phyloP scores from a whole-genome alignment of 73 alveolate species.

The Symbiodinium pilosum region DNA sequence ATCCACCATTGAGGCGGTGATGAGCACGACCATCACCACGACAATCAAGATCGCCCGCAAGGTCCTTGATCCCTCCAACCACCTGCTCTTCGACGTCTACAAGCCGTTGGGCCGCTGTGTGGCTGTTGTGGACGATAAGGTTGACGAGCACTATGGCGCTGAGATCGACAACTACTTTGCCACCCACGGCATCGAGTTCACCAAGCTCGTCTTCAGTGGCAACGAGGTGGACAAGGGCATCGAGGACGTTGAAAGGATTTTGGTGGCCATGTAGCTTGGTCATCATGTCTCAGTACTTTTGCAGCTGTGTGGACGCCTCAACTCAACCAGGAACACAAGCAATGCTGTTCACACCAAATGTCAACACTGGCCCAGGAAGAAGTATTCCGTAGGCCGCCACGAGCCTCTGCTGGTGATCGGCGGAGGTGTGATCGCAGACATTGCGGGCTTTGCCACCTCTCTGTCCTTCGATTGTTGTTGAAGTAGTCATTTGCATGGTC shows the following conservation, averaged over 20 bases:
- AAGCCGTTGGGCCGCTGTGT: constrained; percentile 17
- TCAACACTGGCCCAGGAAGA: too few species aligned
- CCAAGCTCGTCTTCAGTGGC: constrained; percentile 34
- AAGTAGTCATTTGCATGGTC: too few species aligned
- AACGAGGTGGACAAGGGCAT: constrained; percentile 38
- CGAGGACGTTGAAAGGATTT: not conserved
- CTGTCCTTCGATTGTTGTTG: too few species aligned
- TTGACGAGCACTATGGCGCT: not conserved
- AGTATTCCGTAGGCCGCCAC: not conserved
- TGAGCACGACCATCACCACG: constrained; percentile 34
- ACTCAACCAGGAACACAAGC: too few species aligned
- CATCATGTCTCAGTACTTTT: too few species aligned
- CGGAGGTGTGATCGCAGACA: constrained; percentile 40
- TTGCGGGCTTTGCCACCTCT: constrained; percentile 4
- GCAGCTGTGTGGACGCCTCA: too few species aligned
- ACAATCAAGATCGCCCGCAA: constrained; percentile 35
- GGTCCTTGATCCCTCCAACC: constrained; percentile 13
- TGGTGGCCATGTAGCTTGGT: constrained; percentile 11
- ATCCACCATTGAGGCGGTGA: constrained; percentile 28
- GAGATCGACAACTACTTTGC: not conserved
- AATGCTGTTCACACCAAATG: too few species aligned
- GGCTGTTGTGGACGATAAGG: constrained; percentile 37
- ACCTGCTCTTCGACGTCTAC: not conserved
- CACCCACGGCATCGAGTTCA: not conserved
- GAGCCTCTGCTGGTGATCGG: constrained; percentile 36